Percentiles rank a stretch among this genome's conserved stretches.
Conservation (phyloP, 805 yeast genomes). For the Ogataea dorogensis region DNA sequence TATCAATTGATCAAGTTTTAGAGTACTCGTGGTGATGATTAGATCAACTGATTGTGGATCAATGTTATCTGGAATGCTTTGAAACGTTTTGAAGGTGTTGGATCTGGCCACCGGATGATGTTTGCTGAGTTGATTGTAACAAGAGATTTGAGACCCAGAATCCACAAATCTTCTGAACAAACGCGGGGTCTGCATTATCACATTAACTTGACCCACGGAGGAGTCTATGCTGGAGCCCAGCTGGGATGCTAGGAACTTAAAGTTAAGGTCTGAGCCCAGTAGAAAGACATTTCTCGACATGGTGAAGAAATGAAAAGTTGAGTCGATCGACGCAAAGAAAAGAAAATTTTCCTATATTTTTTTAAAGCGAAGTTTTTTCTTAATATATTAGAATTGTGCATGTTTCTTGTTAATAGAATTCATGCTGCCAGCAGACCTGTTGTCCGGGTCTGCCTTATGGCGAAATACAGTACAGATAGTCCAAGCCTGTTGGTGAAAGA, state of each 20-base stretch:
- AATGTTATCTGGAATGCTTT: slow-evolving; percentile 1
- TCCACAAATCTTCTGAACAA: slow-evolving; percentile 10
- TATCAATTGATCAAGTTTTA: slow-evolving; percentile 5
- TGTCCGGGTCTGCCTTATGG: neutral
- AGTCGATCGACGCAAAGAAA: slow-evolving; percentile 12
- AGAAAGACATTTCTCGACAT: slow-evolving; percentile 19
- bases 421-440: neutral
- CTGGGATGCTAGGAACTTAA: slow-evolving; percentile 23
- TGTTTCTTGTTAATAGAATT: slow-evolving; percentile 1
- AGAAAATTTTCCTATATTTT: slow-evolving; percentile 11
- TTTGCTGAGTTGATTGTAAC: slow-evolving; percentile 12
- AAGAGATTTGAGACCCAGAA: slow-evolving; percentile 15
- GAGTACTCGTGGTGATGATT: slow-evolving; percentile 12
- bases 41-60: slow-evolving; percentile 12
- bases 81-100: slow-evolving; percentile 7
- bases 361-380: neutral
- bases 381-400: no score
- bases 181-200: slow-evolving; percentile 12
- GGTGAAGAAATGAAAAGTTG: neutral
- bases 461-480: slow-evolving; percentile 5
- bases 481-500: neutral
- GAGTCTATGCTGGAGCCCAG: slow-evolving; percentile 11
- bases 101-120: slow-evolving; percentile 13
- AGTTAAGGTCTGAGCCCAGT: slow-evolving; percentile 20
- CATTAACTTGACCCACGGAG: slow-evolving; percentile 5